A percentile compares a stretch with the other conserved stretches of the same genome.
phyloP scores from a whole-genome alignment of 23 red algal species.

The Pyropia haitanensis region DNA sequence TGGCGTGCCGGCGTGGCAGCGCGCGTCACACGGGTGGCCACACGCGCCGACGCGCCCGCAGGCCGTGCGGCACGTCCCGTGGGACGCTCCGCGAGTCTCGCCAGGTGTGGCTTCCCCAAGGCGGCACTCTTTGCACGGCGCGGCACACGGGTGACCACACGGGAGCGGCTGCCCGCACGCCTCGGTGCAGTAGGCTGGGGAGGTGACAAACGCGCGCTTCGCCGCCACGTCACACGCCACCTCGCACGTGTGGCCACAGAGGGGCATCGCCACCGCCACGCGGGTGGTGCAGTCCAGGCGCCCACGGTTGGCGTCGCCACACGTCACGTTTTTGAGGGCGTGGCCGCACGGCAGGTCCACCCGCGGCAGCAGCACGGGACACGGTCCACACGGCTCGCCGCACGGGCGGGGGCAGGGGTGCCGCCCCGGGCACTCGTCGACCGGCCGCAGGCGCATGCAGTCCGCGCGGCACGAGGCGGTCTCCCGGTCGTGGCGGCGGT shows the following conservation, averaged over 20 bases:
- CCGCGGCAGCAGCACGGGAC: background rate
- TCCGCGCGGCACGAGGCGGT: no score
- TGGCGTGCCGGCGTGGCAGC: constrained; percentile 12
- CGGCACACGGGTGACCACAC: background rate
- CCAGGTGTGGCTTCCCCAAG: no score
- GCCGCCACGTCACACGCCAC: background rate
- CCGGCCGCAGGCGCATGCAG: no score
- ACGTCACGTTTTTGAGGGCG: background rate
- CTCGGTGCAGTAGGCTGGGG: background rate
- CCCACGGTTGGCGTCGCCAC: background rate
- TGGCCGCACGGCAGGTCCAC: background rate
- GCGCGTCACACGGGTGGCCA: background rate
- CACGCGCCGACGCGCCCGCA: background rate
- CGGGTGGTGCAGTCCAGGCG: background rate
- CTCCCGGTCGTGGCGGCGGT: no score
- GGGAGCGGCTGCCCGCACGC: background rate
- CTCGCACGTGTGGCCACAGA: background rate
- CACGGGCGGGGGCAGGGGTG: background rate
- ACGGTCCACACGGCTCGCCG: background rate
- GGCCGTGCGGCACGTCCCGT: background rate
- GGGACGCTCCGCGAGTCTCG: no score
- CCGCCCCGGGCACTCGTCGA: no score
- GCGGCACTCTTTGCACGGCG: background rate
- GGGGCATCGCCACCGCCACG: background rate
- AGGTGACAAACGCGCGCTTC: background rate